Base-by-base conservation (phyloP, 306 rosid species). In the Cucumis melo region DNA sequence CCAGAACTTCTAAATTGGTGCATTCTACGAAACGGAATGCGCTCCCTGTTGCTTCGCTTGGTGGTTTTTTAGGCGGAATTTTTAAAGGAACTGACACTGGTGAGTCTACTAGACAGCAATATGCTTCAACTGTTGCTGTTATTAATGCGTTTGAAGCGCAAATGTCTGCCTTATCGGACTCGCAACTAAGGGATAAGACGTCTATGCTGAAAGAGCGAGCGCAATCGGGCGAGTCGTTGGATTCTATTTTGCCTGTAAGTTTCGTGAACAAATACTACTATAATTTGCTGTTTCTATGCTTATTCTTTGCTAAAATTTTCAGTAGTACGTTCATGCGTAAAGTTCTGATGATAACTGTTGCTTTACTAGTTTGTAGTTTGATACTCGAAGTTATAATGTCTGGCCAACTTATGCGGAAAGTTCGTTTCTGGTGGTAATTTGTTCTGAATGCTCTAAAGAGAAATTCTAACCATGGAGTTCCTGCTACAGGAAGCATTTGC, bases 401-500 rank as follows among this genome's bases (percentile, higher is more conserved):
- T 36, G 29, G 23, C 13, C 11, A 66, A 39, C 51, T 34, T 5
- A 8, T 62, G 70, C 3, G 23, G 53, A 46, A 46, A 50, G n/a
- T 50, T 46, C 50, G 1, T 57, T 50, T 50, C 11, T 19, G 8
- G 14, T 60, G 20, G 24, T 42, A 10, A 50, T 63, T 70, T 58
- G 67, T 36, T 24, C 66, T 59, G 57, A 42, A 36, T 57, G 36
- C 17, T 21, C 54, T 44, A 42, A 12, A 6, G n/a, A 10, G 17
- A 21, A 39, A 12, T 48, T 71, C 58, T 71, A 16, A 71, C 58
- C 13, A 46, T 16, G 44, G 15, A 10, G 67, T 32, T 41, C 67
- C 57, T 58, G 17, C 80, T 53, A 56, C 86, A 94, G 97, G 99
- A 94, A 84, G 99, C 97, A 29, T 94, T 90, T 89, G 93, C 97